phyloP scores from a whole-genome alignment of 805 yeast species.

The Candida stauntonica region DNA sequence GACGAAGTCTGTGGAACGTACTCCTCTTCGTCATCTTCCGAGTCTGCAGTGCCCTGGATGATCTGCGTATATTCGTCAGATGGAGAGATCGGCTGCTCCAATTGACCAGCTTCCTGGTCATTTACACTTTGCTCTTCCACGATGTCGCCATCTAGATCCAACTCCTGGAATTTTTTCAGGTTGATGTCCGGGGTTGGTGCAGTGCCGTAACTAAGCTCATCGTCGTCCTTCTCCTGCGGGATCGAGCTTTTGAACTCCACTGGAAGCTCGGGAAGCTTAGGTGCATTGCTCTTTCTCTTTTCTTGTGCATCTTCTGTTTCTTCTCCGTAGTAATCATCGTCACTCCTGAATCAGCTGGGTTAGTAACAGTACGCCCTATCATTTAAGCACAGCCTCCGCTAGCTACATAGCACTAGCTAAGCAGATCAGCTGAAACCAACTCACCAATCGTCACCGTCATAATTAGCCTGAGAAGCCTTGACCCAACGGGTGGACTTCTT shows the following conservation, averaged over 20 bases:
- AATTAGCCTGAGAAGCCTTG: conserved; percentile 35
- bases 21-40: conserved; percentile 24
- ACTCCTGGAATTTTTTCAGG: conserved; percentile 17
- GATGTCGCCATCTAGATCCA: conserved; percentile 20
- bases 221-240: conserved; percentile 2
- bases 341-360: conserved; percentile 13
- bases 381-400: too few relatives aligned
- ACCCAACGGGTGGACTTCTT: conserved; percentile 39
- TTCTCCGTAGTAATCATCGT: conserved; percentile 16
- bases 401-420: too few relatives aligned
- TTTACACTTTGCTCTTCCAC: background rate
- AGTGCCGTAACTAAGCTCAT: conserved; percentile 6
- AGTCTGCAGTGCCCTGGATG: conserved; percentile 12
- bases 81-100: conserved; percentile 3
- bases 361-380: conserved; percentile 2
- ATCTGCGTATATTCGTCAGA: conserved; percentile 14
- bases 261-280: conserved; percentile 8
- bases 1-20: conserved; percentile 13
- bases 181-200: conserved; percentile 9
- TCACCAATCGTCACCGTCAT: conserved; percentile 40
- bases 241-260: background rate
- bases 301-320: background rate
- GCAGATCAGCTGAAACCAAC: conserved; percentile 7
- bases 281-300: conserved; percentile 1
- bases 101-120: background rate